Base-by-base conservation (phyloP, 2,329 filamentous ascomycete genomes). In the Nemania abortiva region DNA sequence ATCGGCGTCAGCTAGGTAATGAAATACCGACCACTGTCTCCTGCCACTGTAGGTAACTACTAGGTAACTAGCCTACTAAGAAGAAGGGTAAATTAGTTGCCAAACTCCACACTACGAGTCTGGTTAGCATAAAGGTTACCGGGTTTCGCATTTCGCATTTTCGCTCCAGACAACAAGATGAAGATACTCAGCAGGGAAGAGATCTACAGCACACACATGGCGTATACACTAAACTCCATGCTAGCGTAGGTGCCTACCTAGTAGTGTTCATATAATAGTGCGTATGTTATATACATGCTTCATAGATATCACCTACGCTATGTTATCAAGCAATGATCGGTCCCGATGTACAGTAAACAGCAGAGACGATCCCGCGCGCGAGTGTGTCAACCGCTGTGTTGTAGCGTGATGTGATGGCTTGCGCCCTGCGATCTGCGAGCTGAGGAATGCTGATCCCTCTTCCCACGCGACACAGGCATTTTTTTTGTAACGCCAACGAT, bases 391-490 rank as follows among this genome's bases (percentile, higher is more conserved):
- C n/a, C 54, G 22, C 22, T 20, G 22, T 24, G 11, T 53, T 53
- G 54, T 54, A 7, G 39, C n/a, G 20, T 31, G 24, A 24, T 55
- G 39, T 39, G n/a, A n/a, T n/a, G 49, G 18, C 45, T 62, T 45
- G 45, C 56, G 62, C 57, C 52, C 29, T 56, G 15, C 56, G 62
- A 65, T 69, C 66, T 47, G 45, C 66, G 45, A 65, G 66, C 66
- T 69, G 66, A 65, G 57, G 56, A 65, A 49, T 29, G 62, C 20
- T 22, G 57, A 65, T 69, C 62, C 27, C 45, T n/a, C 49, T n/a
- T 31, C 37, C 34, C 24, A 59, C 55, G 39, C 18, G 52, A 52
- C 10, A 61, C 29, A 65, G 45, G 42, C 53, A 58, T 54, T 10
- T 27, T 62, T 4, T 34, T 31, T 57, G 53, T 56, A 54, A 57